A percentile compares a stretch with the other conserved stretches of the same genome.
Evolutionary conservation across 1,284 basidiomycete genomes (phyloP).

Genomic region (Lignosus rhinocerotis): DNA sequence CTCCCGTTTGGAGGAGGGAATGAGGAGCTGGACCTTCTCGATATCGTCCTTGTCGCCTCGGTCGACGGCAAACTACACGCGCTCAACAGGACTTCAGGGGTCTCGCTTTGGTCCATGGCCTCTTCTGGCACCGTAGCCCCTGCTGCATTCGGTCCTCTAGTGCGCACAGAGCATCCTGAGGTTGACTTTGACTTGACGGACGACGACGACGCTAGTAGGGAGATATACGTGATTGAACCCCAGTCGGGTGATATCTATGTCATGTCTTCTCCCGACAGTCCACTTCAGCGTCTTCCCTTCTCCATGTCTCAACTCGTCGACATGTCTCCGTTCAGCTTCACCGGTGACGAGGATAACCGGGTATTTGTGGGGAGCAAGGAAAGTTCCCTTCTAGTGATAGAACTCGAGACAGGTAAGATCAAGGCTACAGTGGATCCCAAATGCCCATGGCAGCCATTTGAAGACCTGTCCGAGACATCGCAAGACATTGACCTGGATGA

Average conservation of each 20-base stretch:
- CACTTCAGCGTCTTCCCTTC: slow-evolving; percentile 81
- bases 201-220: slow-evolving; percentile 59
- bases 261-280: slow-evolving; percentile 60
- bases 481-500: slow-evolving; percentile 60
- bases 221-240: slow-evolving; percentile 89
- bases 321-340: slow-evolving; percentile 81
- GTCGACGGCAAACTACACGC: slow-evolving; percentile 92
- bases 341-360: slow-evolving; percentile 62
- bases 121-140: slow-evolving; percentile 50
- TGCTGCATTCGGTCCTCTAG: slow-evolving; percentile 63
- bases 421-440: slow-evolving; percentile 78
- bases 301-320: slow-evolving; percentile 87
- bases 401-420: slow-evolving; percentile 81
- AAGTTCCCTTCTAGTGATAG: slow-evolving; percentile 77
- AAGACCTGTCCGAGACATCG: slow-evolving; percentile 46
- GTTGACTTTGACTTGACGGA: slow-evolving; percentile 53
- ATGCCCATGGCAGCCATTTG: slow-evolving; percentile 73
- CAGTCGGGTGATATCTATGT: slow-evolving; percentile 90
- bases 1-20: slow-evolving; percentile 9
- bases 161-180: slow-evolving; percentile 64
- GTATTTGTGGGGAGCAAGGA: slow-evolving; percentile 87
- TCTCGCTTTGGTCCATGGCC: slow-evolving; percentile 80
- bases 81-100: slow-evolving; percentile 78
- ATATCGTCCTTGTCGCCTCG: slow-evolving; percentile 81
- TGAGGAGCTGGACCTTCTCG: slow-evolving; percentile 61